These are phyloP conservation scores for Alternaria infectoria DNA, from an alignment of 2,329 filamentous ascomycete species.

Conservation along the genomic window DNA sequence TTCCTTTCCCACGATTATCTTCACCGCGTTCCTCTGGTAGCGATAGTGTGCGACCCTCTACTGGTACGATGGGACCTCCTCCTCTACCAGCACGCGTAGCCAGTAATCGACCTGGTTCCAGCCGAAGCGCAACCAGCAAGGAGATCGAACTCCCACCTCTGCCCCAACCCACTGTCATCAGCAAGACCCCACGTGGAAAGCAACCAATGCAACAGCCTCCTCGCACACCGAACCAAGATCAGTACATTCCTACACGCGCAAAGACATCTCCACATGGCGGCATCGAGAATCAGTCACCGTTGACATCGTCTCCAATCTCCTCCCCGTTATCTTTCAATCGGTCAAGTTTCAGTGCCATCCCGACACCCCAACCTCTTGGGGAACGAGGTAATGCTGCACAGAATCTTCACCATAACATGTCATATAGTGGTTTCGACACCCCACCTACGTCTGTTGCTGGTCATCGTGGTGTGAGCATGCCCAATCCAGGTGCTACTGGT, in stretches of 20 bases:
- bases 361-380: conserved; percentile 30
- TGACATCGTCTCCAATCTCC: conserved; percentile 14
- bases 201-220: conserved; percentile 6
- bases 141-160: conserved; percentile 45
- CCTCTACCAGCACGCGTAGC: conserved; percentile 36
- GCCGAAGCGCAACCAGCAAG: conserved; percentile 12
- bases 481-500: neutral
- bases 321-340: conserved; percentile 13
- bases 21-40: conserved; percentile 32
- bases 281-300: conserved; percentile 9
- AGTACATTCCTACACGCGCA: neutral
- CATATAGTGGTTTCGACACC: conserved; percentile 3
- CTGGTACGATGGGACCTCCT: conserved; percentile 38
- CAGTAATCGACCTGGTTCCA: conserved; percentile 27
- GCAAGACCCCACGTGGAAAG: conserved; percentile 8
- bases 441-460: conserved; percentile 9
- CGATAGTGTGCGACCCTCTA: conserved; percentile 30
- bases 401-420: conserved; percentile 4
- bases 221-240: conserved; percentile 12
- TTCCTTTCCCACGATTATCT: conserved; percentile 49
- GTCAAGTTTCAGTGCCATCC: conserved; percentile 8
- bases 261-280: conserved; percentile 2
- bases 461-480: neutral
- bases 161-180: conserved; percentile 41
- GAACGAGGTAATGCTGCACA: conserved; percentile 13